A percentile compares a stretch with the other conserved stretches of the same genome.
Evolutionary conservation across 371 early-diverging fungal species (phyloP).

Genomic region (Smittium mucronatum): DNA sequence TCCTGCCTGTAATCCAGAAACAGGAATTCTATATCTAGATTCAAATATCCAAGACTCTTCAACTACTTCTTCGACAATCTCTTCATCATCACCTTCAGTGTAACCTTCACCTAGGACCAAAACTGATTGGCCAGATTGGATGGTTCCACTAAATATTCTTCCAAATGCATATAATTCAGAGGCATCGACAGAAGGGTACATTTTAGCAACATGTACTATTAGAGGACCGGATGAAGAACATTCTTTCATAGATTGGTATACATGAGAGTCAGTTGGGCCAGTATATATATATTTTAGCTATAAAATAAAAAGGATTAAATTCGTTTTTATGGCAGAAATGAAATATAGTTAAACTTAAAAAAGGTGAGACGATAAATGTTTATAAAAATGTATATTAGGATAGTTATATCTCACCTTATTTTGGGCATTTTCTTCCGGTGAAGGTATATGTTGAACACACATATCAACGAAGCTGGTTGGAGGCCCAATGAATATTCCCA

Average conservation of each 20-base stretch:
- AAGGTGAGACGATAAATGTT: no score
- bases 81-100: slow-evolving; percentile 86
- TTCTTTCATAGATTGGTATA: slow-evolving; percentile 55
- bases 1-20: slow-evolving; percentile 67
- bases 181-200: slow-evolving; percentile 74
- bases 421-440: slow-evolving; percentile 64
- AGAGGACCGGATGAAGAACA: slow-evolving; percentile 85
- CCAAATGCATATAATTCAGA: slow-evolving; percentile 81
- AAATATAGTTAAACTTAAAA: background rate
- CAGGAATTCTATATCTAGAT: slow-evolving; percentile 73
- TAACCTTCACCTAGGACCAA: slow-evolving; percentile 86
- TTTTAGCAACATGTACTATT: slow-evolving; percentile 80
- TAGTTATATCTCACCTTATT: slow-evolving; percentile 40
- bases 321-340: background rate
- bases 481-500: slow-evolving; percentile 82
- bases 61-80: slow-evolving; percentile 76
- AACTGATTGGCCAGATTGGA: slow-evolving; percentile 61
- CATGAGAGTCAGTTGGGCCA: slow-evolving; percentile 49
- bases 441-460: slow-evolving; percentile 62
- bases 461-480: slow-evolving; percentile 82
- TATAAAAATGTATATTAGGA: no score
- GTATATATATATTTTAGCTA: slow-evolving; percentile 45
- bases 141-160: slow-evolving; percentile 80
- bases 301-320: background rate
- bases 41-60: slow-evolving; percentile 61